phyloP scores from a whole-genome alignment of 2,329 filamentous ascomycete species.

The Diaporthe velutina region DNA sequence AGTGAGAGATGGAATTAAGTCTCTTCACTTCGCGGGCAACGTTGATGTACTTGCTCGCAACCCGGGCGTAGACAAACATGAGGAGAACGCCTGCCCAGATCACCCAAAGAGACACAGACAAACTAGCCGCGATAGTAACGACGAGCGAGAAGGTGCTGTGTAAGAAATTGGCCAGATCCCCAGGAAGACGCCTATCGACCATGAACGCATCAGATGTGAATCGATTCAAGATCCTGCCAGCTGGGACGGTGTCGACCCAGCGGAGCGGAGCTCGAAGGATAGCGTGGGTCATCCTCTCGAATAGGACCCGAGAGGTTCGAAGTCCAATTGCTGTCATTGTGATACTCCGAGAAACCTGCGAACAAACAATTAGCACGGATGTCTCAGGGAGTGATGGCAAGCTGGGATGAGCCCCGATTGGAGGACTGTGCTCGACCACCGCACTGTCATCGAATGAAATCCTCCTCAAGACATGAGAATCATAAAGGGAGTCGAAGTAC shows the following conservation, averaged over 20 bases:
- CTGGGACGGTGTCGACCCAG: conserved; percentile 56
- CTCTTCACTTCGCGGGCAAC: conserved; percentile 56
- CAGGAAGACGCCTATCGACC: conserved; percentile 52
- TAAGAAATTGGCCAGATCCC: conserved; percentile 47
- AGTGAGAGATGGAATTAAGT: conserved; percentile 56
- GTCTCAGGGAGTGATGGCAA: not conserved
- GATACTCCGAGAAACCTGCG: conserved; percentile 44
- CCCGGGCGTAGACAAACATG: conserved; percentile 49
- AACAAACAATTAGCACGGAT: not conserved
- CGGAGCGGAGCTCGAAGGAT: conserved; percentile 55
- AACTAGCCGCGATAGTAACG: conserved; percentile 52
- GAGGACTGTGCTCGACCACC: not conserved
- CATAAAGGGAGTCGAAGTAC: not conserved
- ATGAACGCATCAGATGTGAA: conserved; percentile 56
- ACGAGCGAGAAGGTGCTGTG: conserved; percentile 47
- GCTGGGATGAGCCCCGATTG: no score
- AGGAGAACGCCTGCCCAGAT: conserved; percentile 53
- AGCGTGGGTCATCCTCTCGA: conserved; percentile 50
- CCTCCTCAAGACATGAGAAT: no score
- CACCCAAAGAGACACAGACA: conserved; percentile 51
- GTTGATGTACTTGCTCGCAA: conserved; percentile 52
- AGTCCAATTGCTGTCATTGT: conserved; percentile 48
- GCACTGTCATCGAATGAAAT: not conserved
- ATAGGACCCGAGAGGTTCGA: conserved; percentile 48
- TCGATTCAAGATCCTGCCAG: conserved; percentile 58